phyloP scores from a whole-genome alignment of 225 moss, liverwort and hornwort genomes.

The Takakia lepidozioides region DNA sequence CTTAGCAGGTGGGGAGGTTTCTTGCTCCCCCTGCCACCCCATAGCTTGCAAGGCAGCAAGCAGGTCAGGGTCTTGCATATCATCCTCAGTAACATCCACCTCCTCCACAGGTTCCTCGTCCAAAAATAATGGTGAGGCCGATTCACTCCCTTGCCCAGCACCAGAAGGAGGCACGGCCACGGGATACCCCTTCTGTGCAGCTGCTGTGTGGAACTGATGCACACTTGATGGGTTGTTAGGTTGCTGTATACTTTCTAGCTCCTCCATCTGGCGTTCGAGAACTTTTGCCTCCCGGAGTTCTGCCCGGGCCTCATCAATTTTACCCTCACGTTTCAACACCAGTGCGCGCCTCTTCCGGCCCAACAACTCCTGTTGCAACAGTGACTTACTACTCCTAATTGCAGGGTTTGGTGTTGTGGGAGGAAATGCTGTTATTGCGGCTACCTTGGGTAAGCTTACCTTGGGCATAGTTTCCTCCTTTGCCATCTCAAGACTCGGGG shows the following conservation, averaged over 20 bases:
- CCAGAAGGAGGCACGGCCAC: too few species aligned
- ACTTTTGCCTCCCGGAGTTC: conserved; percentile 72
- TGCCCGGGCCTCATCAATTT: conserved; percentile 66
- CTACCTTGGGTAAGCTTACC: conserved; percentile 5
- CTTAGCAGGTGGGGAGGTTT: conserved; percentile 17
- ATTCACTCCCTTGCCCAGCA: conserved; percentile 13
- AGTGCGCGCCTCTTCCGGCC: conserved; percentile 79
- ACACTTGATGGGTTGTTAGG: conserved; percentile 6
- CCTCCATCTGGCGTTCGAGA: conserved; percentile 67
- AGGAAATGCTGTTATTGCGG: conserved; percentile 14
- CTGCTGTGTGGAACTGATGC: too few species aligned
- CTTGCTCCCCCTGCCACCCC: conserved; percentile 56
- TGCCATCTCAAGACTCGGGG: too few species aligned
- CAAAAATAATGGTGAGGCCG: conserved; percentile 27
- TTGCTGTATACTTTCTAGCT: conserved; percentile 37
- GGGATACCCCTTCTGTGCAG: conserved; percentile 9
- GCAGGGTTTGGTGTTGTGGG: too few species aligned
- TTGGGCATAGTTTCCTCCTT: conserved; percentile 27
- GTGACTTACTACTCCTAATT: conserved; percentile 34
- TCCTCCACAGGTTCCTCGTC: conserved; percentile 54
- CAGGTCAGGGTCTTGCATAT: conserved; percentile 77
- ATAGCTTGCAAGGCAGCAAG: conserved; percentile 60
- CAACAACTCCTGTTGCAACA: conserved; percentile 75
- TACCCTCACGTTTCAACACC: conserved; percentile 85
- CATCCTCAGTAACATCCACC: conserved; percentile 77